Evolutionary conservation across 2,329 filamentous ascomycete genomes (phyloP).

Genomic region (Colletotrichum sp.): DNA sequence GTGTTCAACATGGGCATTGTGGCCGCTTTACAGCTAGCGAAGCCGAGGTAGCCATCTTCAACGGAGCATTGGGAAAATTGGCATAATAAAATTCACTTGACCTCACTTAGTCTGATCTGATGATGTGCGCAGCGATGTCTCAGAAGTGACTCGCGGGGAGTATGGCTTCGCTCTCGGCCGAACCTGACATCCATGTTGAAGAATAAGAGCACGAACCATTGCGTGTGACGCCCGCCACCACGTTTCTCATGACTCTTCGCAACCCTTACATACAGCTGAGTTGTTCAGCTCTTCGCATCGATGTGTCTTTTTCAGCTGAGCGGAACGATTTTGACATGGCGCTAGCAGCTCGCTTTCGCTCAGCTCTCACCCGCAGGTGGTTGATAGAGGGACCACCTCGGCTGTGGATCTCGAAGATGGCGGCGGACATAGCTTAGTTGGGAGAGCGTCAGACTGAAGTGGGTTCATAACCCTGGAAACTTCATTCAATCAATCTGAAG

Average conservation of each 20-base stretch:
- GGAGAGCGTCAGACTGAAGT: constrained; percentile 22
- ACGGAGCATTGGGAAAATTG: background rate
- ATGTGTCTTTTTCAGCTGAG: background rate
- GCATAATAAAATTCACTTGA: constrained; percentile 8
- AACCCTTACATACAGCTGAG: background rate
- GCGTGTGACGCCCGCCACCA: background rate
- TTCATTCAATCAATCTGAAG: constrained; percentile 19
- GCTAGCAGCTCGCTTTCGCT: background rate
- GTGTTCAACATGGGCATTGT: constrained; percentile 11
- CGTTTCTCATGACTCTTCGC: background rate
- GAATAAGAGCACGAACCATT: background rate
- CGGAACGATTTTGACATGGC: background rate
- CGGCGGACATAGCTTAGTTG: constrained; percentile 22
- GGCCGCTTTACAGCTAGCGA: constrained; percentile 9
- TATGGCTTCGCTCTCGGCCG: background rate
- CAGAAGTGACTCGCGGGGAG: background rate
- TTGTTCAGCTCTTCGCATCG: background rate
- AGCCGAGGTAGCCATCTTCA: background rate
- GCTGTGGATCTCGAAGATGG: background rate
- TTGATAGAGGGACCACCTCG: background rate
- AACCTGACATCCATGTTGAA: background rate
- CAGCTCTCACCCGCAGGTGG: background rate
- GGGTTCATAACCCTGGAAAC: constrained; percentile 3
- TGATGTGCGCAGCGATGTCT: background rate
- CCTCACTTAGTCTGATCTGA: background rate